A percentile compares a stretch with the other conserved stretches of the same genome.
Conservation (phyloP, 768 basidiomycete species). For the Mycena indigotica region DNA sequence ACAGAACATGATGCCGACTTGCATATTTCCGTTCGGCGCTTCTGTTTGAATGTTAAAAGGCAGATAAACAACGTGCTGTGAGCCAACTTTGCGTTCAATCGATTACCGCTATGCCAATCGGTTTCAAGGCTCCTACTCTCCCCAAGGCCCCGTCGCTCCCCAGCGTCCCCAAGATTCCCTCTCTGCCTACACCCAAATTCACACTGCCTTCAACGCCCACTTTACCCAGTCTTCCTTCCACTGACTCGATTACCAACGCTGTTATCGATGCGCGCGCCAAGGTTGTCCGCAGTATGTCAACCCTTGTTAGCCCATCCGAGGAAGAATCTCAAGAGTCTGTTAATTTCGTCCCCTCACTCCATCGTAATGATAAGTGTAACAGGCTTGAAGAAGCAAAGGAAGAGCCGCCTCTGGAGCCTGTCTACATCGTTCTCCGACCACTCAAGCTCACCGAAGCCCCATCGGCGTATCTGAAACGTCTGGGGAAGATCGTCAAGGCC, state of each 20-base stretch:
- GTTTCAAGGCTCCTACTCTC: constrained; percentile 6
- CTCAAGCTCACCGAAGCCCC: constrained; percentile 17
- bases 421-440: constrained; percentile 23
- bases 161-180: constrained; percentile 7
- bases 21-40: too few relatives aligned
- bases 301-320: neutral
- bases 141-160: constrained; percentile 3
- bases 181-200: constrained; percentile 2
- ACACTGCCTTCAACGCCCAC: constrained; percentile 5
- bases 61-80: too few relatives aligned
- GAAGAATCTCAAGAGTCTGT: constrained; percentile 7
- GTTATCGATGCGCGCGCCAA: constrained; percentile 3
- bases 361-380: constrained; percentile 1
- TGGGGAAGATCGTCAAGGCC: constrained; percentile 19
- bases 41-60: too few relatives aligned
- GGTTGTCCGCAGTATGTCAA: constrained; percentile 6
- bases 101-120: too few relatives aligned
- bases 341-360: neutral
- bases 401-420: constrained; percentile 13
- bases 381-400: constrained; percentile 8
- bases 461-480: constrained; percentile 8
- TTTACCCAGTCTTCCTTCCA: constrained; percentile 8
- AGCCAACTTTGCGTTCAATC: too few relatives aligned
- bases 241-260: constrained; percentile 1
- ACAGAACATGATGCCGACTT: too few relatives aligned